Evolutionary conservation across 176 grass and related monocot genomes (phyloP).

Genomic region (Thinopyrum elongatum): DNA sequence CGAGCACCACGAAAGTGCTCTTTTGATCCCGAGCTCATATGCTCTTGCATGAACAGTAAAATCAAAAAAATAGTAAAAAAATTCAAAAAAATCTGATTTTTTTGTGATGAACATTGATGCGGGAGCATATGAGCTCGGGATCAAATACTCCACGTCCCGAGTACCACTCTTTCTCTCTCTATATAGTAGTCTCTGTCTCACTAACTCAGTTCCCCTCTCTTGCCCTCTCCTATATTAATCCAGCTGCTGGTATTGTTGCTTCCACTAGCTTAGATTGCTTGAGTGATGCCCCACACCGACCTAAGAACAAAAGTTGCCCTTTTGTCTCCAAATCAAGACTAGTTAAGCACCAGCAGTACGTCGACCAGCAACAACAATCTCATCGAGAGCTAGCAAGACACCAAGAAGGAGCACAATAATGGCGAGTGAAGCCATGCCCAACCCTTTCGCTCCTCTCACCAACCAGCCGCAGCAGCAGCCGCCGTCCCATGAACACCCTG

Average conservation of each 20-base stretch:
- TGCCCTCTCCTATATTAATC: constrained; percentile 38
- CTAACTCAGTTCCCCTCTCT: not conserved
- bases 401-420: constrained; percentile 22
- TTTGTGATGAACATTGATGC: too few relatives aligned
- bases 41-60: too few relatives aligned
- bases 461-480: constrained; percentile 23
- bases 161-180: not conserved
- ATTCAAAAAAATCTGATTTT: too few relatives aligned
- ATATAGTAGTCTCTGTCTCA: not conserved
- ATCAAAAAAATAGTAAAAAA: too few relatives aligned
- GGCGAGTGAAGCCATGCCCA: constrained; percentile 60
- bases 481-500: constrained; percentile 31
- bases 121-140: too few relatives aligned
- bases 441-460: constrained; percentile 45
- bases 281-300: constrained; percentile 48
- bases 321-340: constrained; percentile 42
- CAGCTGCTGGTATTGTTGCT: constrained; percentile 25
- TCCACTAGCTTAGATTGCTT: constrained; percentile 39
- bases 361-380: not conserved
- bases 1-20: too few relatives aligned
- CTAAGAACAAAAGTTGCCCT: constrained; percentile 46
- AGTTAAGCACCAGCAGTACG: constrained; percentile 2
- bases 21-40: too few relatives aligned
- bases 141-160: too few relatives aligned
- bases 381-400: constrained; percentile 22